Base-by-base conservation (phyloP, 108 stramenopile genomes). In the Fragilaria radians region DNA sequence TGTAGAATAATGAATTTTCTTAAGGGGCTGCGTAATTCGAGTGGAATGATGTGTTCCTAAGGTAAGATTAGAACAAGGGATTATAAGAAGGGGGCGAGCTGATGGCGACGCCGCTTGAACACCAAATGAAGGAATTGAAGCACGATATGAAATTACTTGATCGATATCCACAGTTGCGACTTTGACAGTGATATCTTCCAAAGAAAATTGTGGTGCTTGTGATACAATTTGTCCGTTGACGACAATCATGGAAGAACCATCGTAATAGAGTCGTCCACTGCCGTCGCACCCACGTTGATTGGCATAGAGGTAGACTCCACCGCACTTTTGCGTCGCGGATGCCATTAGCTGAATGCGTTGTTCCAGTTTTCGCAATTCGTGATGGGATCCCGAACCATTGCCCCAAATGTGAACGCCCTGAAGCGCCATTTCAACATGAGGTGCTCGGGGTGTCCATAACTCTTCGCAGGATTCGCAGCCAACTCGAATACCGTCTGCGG, bases 231-330 rank as follows among this genome's bases (percentile, higher is more conserved):
- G 52, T 2, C 98, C 98, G 66, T 99, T 98, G 51, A 76, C 79
- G 0, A 89, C 91, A 70, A 99, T 95, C 34, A 97, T 71, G 7
- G 96, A 86, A 61, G 91, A 91, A 21, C 98, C 98, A 78, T 99
- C 98, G 65, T 70, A 98, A 63, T 98, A 99, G 9, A 87, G 52
- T 28, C 90, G 76, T 0, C 94, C 93, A n/a, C n/a, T n/a, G 27
- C 98, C 98, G 67, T 98, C 98, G 61, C 97, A 96, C 28, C 98
- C 98, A 21, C 94, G 76, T 72, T 96, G 95, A 62, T 99, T 99
- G 55, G 94, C 62, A 66, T 97, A 99, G 29, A 99, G 62, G 64
- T 99, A 99, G n/a, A 97, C 79, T 0, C 98, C 98, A 5, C 98
- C 98, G 70, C 95, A 91, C 70, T 96, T 98, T 0, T 72, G 79